Evolutionary conservation across 139 green algal genomes (phyloP), one percentile per base, ranked within the genome.

Genomic region (Chlorella sp.): DNA sequence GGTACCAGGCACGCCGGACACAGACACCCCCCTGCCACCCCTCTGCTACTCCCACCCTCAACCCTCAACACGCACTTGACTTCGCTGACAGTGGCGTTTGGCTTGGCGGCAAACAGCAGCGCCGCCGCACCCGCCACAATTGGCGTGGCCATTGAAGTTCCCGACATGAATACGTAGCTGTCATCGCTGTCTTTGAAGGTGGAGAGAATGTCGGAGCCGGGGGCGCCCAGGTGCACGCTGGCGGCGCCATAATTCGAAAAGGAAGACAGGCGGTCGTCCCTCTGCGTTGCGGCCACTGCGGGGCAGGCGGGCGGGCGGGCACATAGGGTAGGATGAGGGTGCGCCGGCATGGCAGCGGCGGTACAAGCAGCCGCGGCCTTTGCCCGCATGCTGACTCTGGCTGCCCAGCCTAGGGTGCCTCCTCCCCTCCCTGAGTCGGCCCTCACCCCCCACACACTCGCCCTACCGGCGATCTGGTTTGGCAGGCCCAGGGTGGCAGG

Each of bases 101-200:
- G 75, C 75, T 81, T 81, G 34, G 75, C 75, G 12, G 75, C 75
- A 81, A 81, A 81, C 24, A 94, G 71, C 39, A 97, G 84, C 16
- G 92, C 92, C 18, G 90, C 93, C 30, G 94, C 90, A 22, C 93
- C 95, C 18, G 93, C 94, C 14, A 93, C 88, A 19, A 95, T 48
- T 0, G 95, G 95, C 3, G 96, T 97, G 0, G 97, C 95, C 97
- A 99, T 99, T 19, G 92, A 96, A 1, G 97, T 99, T 28, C 97
- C 97, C 75, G 69, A 82, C 89, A 92, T 79, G n/a, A 79, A n/a
- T 7, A 42, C 73, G 16, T 79, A 79, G 32, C n/a, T 42, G 32
- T 0, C 34, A n/a, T 79, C 73, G 64, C 64, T 71, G 11, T 71
- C 21, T 71, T 79, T 42, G 73, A 42, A 79, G 12, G n/a, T 40